Evolutionary conservation across 2,329 filamentous ascomycete genomes (phyloP), one percentile per base, ranked within the genome.

Genomic region (Leptographium procerum): DNA sequence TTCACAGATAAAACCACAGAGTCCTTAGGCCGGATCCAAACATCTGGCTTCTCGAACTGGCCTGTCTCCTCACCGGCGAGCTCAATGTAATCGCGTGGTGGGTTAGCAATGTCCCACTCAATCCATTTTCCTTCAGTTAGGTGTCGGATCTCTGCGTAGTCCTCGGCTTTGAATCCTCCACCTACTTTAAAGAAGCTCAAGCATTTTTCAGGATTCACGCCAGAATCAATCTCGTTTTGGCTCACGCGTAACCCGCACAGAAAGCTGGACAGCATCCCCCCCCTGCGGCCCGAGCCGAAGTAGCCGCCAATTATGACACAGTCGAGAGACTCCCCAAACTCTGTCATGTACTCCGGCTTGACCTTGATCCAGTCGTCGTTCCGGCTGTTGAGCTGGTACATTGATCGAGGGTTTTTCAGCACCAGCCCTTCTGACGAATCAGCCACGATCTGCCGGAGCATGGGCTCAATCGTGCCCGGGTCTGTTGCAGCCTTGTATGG

Each of bases 361-460:
- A 99, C 91, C 69, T 99, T 99, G 73, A 96, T 87, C 94, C 94
- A 99, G 71, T 96, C 89, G 65, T 95, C 89, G 66, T 95, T 94
- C 53, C 94, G 87, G 64, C 89, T 88, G 67, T 95, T 96, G 11
- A 97, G 78, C 8, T 84, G 81, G 69, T 99, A 99, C 66, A 83
- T 80, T 0, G 91, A 95, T 6, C 87, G 80, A 9, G 94, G 94
- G 62, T 96, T 97, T 75, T 99, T 99, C 56, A 97, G 74, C 0
- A 99, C 91, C 0, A 97, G 77, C 1, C 94, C 94, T 70, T 97
- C 94, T 0, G 88, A 92, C 0, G 89, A 84, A 63, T 92, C 87
- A 2, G 88, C 89, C 10, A 99, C 86, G 2, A 97, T 89, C 61
- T 87, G 84, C 19, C 91, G 85, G 3, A 99, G 78, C 54, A 85